These are phyloP conservation scores for Fallopia convolvulus DNA, from an alignment of 148 eudicot genomes.

Conservation along the genomic window DNA sequence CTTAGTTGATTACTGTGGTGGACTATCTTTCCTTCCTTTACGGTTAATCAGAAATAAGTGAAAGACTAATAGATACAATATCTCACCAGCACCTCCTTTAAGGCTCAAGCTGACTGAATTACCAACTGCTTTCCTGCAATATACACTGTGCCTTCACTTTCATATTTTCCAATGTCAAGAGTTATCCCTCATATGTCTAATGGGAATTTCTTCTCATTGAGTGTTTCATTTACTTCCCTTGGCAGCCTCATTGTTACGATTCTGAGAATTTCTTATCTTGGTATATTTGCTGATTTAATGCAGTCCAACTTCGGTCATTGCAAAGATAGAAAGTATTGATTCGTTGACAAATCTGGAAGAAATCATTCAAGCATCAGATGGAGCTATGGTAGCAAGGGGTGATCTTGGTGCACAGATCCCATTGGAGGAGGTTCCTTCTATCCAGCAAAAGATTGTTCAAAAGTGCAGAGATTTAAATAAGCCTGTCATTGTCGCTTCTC, in stretches of 20 bases:
- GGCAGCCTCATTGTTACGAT: background rate
- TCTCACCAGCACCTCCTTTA: background rate
- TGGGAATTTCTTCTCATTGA: background rate
- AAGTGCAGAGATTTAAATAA: slow-evolving; percentile 73
- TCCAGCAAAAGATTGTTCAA: slow-evolving; percentile 80
- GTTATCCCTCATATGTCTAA: background rate
- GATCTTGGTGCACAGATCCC: slow-evolving; percentile 99
- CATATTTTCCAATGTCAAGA: background rate
- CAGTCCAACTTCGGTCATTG: slow-evolving; percentile 77
- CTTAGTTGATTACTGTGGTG: background rate
- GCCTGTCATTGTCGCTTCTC: slow-evolving; percentile 96
- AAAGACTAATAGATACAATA: background rate
- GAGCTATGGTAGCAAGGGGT: slow-evolving; percentile 98
- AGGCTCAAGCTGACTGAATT: background rate
- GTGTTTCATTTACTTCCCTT: background rate
- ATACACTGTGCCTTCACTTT: background rate
- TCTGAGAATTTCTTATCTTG: background rate
- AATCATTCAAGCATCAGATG: slow-evolving; percentile 84
- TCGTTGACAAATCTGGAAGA: slow-evolving; percentile 87
- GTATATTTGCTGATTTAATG: slow-evolving; percentile 12
- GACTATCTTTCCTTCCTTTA: background rate
- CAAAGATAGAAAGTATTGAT: slow-evolving; percentile 94
- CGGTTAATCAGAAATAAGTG: background rate
- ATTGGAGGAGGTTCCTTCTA: slow-evolving; percentile 90
- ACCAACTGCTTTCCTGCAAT: background rate